phyloP scores from a whole-genome alignment of 2,329 filamentous ascomycete species.

The Aotearoamyces nothofagi region DNA sequence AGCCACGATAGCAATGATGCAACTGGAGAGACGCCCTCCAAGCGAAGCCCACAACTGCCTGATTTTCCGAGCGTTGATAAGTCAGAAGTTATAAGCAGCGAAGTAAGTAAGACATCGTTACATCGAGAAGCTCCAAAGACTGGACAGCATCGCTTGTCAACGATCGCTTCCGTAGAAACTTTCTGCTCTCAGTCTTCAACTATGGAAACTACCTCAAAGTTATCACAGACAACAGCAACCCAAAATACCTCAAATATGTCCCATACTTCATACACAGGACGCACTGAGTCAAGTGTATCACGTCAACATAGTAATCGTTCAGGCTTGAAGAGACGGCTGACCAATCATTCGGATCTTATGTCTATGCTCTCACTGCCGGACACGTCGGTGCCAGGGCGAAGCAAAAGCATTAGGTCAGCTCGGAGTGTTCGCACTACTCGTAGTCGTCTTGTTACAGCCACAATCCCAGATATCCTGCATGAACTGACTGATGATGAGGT shows the following conservation, averaged over 20 bases:
- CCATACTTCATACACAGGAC: slow-evolving; percentile 6
- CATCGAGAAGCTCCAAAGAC: background rate
- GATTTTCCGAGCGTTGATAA: background rate
- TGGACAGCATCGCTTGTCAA: slow-evolving; percentile 13
- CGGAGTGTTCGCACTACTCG: slow-evolving; percentile 65
- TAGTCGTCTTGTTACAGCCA: slow-evolving; percentile 50
- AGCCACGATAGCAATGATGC: too few species aligned
- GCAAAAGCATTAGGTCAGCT: slow-evolving; percentile 57
- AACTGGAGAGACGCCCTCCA: background rate
- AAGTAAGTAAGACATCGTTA: background rate
- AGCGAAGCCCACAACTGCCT: background rate
- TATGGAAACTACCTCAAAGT: slow-evolving; percentile 9
- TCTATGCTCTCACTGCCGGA: slow-evolving; percentile 73
- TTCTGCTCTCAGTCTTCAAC: slow-evolving; percentile 10
- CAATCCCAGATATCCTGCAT: slow-evolving; percentile 58
- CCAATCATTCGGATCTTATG: slow-evolving; percentile 85
- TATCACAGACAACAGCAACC: slow-evolving; percentile 25
- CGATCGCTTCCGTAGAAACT: slow-evolving; percentile 17
- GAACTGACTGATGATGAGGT: slow-evolving; percentile 74
- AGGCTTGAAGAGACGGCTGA: slow-evolving; percentile 47
- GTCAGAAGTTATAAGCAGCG: too few species aligned
- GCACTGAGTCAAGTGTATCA: slow-evolving; percentile 12
- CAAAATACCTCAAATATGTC: slow-evolving; percentile 17
- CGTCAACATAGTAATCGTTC: slow-evolving; percentile 23
- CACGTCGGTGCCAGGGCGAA: slow-evolving; percentile 36